Evolutionary conservation across 2,329 filamentous ascomycete genomes (phyloP).

Genomic region (Graphilbum sp.): DNA sequence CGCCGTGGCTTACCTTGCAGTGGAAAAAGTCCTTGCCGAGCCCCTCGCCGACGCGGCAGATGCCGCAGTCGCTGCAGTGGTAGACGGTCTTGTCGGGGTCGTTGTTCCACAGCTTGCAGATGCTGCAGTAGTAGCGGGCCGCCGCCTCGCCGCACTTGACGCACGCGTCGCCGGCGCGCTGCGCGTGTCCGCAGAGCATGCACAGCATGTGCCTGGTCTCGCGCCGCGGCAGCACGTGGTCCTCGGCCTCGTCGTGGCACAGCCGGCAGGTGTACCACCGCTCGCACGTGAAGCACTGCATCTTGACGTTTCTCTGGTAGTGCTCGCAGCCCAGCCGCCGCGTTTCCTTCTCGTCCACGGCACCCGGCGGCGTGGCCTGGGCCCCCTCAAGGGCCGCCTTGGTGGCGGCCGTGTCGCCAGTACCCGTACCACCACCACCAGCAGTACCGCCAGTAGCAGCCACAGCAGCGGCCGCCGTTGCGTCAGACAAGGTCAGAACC

Average conservation of each 20-base stretch:
- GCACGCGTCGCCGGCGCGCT: slow-evolving; percentile 66
- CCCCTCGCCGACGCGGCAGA: slow-evolving; percentile 79
- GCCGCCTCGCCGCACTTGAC: slow-evolving; percentile 58
- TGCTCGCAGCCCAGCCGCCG: slow-evolving; percentile 64
- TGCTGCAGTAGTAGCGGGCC: slow-evolving; percentile 81
- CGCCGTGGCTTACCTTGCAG: slow-evolving; percentile 84
- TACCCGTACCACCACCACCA: too few relatives aligned
- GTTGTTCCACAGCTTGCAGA: slow-evolving; percentile 96
- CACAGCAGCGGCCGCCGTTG: background rate
- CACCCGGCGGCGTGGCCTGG: slow-evolving; percentile 8
- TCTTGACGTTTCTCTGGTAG: slow-evolving; percentile 89
- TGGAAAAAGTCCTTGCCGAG: slow-evolving; percentile 95
- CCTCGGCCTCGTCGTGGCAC: slow-evolving; percentile 74
- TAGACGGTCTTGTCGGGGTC: slow-evolving; percentile 84
- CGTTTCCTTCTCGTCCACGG: slow-evolving; percentile 5
- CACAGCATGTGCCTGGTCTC: slow-evolving; percentile 93
- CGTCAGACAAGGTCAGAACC: background rate
- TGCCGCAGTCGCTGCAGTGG: slow-evolving; percentile 90
- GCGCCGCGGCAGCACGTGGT: slow-evolving; percentile 62
- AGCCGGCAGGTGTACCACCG: slow-evolving; percentile 92
- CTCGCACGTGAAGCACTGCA: slow-evolving; percentile 80
- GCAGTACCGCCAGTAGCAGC: too few relatives aligned
- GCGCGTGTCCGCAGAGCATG: slow-evolving; percentile 82
- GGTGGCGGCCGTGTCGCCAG: too few relatives aligned
- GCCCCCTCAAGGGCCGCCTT: too few relatives aligned